Percentiles rank a stretch among this genome's conserved stretches.
Conservation (phyloP, 768 basidiomycete genomes). For the Thelephora aurantiotincta region DNA sequence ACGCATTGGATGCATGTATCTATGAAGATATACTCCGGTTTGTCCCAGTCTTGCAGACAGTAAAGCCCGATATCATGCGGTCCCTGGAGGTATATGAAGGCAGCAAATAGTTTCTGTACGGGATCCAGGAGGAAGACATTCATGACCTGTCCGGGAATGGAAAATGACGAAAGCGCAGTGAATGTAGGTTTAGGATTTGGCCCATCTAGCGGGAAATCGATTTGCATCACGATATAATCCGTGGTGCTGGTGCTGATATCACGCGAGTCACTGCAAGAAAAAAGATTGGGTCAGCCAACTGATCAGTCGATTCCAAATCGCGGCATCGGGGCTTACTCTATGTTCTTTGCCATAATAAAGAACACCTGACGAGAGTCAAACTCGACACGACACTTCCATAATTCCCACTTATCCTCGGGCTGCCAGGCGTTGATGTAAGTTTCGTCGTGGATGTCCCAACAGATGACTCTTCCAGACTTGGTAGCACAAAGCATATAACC, state of each 20-base stretch:
- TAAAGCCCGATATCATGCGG: constrained; percentile 46
- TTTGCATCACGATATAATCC: constrained; percentile 6
- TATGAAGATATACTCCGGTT: constrained; percentile 52
- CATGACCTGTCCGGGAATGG: constrained; percentile 57
- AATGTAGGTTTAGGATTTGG: constrained; percentile 27
- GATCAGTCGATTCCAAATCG: too few species aligned
- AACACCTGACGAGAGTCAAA: constrained; percentile 59
- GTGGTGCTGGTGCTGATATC: neutral
- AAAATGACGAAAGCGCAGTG: constrained; percentile 45
- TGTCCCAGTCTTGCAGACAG: constrained; percentile 51
- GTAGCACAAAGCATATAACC: constrained; percentile 68
- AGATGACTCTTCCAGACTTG: constrained; percentile 61
- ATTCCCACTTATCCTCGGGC: constrained; percentile 44
- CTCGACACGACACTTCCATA: constrained; percentile 71
- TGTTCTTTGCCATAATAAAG: constrained; percentile 61
- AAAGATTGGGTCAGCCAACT: constrained; percentile 27
- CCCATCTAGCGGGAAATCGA: neutral
- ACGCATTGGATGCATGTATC: constrained; percentile 67
- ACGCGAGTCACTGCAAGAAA: neutral
- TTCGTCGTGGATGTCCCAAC: constrained; percentile 60
- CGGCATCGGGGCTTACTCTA: constrained; percentile 10
- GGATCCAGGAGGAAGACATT: constrained; percentile 67
- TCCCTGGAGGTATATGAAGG: constrained; percentile 53
- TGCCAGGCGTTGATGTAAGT: constrained; percentile 55
- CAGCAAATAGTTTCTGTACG: constrained; percentile 40